phyloP scores from a whole-genome alignment of 2,329 filamentous ascomycete genomes.

The Cercospora sojina region DNA sequence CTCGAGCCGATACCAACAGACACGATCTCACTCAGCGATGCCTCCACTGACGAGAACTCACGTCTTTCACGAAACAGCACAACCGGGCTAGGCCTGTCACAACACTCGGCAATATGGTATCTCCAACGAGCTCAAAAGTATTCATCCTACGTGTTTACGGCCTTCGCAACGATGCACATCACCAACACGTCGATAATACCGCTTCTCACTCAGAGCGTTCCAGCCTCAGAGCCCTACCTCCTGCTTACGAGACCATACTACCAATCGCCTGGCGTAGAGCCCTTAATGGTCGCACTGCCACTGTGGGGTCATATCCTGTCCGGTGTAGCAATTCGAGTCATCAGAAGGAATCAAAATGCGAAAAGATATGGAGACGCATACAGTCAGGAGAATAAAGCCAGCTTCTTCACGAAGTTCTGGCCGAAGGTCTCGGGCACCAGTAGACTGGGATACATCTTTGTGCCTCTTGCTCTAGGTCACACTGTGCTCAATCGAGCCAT shows the following conservation, averaged over 20 bases:
- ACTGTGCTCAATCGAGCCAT: constrained; percentile 72
- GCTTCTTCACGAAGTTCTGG: constrained; percentile 54
- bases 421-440: constrained; percentile 69
- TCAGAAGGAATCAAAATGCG: constrained; percentile 70
- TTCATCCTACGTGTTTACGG: constrained; percentile 78
- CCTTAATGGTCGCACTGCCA: constrained; percentile 73
- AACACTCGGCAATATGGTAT: constrained; percentile 74
- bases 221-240: constrained; percentile 77
- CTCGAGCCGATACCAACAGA: constrained; percentile 82
- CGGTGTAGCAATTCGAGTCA: constrained; percentile 72
- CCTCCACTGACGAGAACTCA: constrained; percentile 12
- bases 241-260: constrained; percentile 91
- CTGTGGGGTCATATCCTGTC: constrained; percentile 73
- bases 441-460: constrained; percentile 68
- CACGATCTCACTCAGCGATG: constrained; percentile 20
- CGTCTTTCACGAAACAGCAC: constrained; percentile 36
- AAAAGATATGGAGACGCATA: constrained; percentile 70
- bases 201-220: constrained; percentile 68
- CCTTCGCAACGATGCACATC: constrained; percentile 75
- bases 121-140: constrained; percentile 78
- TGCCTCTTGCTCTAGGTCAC: constrained; percentile 67
- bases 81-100: constrained; percentile 57
- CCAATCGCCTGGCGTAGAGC: constrained; percentile 78
- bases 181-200: constrained; percentile 81
- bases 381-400: constrained; percentile 45